phyloP scores from a whole-genome alignment of 768 basidiomycete species.

The Xerocomellus intermedius region DNA sequence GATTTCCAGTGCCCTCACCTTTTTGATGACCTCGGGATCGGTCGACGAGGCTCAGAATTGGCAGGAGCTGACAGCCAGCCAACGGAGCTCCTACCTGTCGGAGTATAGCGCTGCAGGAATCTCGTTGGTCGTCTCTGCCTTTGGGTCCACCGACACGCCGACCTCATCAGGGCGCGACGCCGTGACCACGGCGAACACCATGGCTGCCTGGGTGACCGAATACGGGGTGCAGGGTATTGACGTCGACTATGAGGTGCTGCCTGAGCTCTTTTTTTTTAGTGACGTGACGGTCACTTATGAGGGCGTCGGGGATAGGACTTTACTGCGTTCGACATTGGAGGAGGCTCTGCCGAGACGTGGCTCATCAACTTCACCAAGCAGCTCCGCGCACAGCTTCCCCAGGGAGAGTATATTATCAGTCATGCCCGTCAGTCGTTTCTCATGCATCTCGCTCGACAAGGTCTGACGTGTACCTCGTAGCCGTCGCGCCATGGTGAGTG shows the following conservation, averaged over 20 bases:
- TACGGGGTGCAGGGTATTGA: constrained; percentile 51
- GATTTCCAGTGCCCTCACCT: constrained; percentile 37
- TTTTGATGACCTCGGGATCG: constrained; percentile 40
- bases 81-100: constrained; percentile 42
- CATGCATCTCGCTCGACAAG: background rate
- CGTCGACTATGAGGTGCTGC: constrained; percentile 49
- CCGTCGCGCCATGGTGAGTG: constrained; percentile 24
- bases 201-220: constrained; percentile 47
- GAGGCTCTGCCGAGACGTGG: constrained; percentile 42
- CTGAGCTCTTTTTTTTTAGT: background rate
- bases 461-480: constrained; percentile 6
- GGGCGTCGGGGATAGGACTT: constrained; percentile 27
- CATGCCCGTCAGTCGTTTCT: constrained; percentile 34
- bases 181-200: constrained; percentile 38
- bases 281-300: background rate
- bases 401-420: constrained; percentile 33
- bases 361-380: constrained; percentile 33
- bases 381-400: constrained; percentile 33
- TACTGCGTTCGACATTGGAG: constrained; percentile 29
- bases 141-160: constrained; percentile 45
- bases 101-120: constrained; percentile 55
- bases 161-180: constrained; percentile 43
- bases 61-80: constrained; percentile 35
- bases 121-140: constrained; percentile 54
- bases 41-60: constrained; percentile 48